Percentiles rank a stretch among this genome's conserved stretches.
Evolutionary conservation across 2,329 filamentous ascomycete species (phyloP).

Genomic region (Orbilia oligospora): DNA sequence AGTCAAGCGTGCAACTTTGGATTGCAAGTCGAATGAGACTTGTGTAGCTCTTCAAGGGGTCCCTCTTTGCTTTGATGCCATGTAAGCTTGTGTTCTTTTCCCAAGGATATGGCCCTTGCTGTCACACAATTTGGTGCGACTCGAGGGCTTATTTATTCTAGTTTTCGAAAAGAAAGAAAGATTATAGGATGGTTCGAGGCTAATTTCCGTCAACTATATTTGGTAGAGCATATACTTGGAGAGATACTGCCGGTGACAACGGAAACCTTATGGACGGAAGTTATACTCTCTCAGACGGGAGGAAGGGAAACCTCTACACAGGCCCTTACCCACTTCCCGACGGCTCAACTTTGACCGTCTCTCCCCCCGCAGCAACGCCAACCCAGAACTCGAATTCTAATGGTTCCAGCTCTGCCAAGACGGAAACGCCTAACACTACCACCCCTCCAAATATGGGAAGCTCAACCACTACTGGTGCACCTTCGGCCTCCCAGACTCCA

Average conservation of each 20-base stretch:
- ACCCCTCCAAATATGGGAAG: constrained; percentile 1
- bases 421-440: constrained; percentile 10
- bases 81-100: constrained; percentile 12
- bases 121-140: not conserved
- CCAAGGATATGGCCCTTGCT: not conserved
- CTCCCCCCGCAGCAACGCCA: not conserved
- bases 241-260: constrained; percentile 35
- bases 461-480: constrained; percentile 19
- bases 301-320: constrained; percentile 40
- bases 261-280: constrained; percentile 43
- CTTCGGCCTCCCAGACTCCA: constrained; percentile 32
- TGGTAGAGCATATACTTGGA: constrained; percentile 36
- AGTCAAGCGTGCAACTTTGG: constrained; percentile 33
- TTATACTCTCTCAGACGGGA: constrained; percentile 43
- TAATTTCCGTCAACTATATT: not conserved
- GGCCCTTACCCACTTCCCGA: constrained; percentile 43
- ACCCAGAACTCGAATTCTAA: not conserved
- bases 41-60: constrained; percentile 34
- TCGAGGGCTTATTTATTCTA: not conserved
- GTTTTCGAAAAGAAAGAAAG: too few relatives aligned
- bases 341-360: constrained; percentile 10
- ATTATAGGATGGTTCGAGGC: not conserved
- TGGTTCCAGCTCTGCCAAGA: constrained; percentile 1
- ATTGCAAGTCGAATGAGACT: constrained; percentile 36
- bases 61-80: constrained; percentile 35